phyloP scores from a whole-genome alignment of 73 alveolate species.

The Effrenium voratum region DNA sequence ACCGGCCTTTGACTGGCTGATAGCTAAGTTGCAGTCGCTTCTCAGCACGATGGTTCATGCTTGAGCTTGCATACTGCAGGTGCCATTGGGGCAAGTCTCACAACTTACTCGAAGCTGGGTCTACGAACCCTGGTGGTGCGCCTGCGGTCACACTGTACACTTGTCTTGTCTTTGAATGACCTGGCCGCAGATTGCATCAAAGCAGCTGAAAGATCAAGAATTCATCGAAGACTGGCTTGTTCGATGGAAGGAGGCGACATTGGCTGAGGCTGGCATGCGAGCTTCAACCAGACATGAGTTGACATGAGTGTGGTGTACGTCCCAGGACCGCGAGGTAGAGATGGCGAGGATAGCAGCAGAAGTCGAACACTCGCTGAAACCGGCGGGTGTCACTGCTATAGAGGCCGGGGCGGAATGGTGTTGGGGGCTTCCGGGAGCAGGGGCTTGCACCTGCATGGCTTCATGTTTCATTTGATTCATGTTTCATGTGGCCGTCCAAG shows the following conservation, averaged over 20 bases:
- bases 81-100: constrained; percentile 67
- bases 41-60: background rate
- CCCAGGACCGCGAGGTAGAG: constrained; percentile 78
- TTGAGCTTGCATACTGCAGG: background rate
- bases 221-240: constrained; percentile 91
- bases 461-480: background rate
- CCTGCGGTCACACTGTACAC: background rate
- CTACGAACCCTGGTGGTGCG: constrained; percentile 85
- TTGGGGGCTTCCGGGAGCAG: background rate
- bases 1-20: constrained; percentile 56
- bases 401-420: constrained; percentile 10
- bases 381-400: constrained; percentile 84
- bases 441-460: background rate
- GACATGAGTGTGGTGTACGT: background rate
- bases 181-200: constrained; percentile 52
- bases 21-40: background rate
- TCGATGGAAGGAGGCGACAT: constrained; percentile 83
- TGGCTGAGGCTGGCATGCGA: constrained; percentile 26
- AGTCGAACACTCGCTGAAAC: constrained; percentile 67
- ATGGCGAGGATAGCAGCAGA: constrained; percentile 73
- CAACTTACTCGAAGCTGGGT: constrained; percentile 90
- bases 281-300: background rate
- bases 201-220: constrained; percentile 56
- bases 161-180: background rate
- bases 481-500: background rate